A percentile compares a stretch with the other conserved stretches of the same genome.
These are phyloP conservation scores for Fragosphaeria purpurea DNA, from an alignment of 2,329 filamentous ascomycete genomes.

Conservation along the genomic window DNA sequence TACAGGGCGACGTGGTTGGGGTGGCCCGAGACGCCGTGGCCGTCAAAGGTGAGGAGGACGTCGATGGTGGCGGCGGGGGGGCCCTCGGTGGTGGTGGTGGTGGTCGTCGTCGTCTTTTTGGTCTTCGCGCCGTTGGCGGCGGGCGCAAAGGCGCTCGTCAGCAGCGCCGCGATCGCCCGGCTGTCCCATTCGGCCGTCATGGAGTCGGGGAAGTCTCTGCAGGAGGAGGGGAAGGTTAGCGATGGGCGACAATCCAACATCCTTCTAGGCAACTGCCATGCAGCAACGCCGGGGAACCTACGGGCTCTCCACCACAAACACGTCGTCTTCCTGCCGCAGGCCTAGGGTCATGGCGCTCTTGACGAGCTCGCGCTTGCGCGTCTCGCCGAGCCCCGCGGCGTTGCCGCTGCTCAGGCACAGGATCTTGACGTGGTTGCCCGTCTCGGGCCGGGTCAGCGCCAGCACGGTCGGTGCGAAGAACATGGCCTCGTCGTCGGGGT, in stretches of 20 bases:
- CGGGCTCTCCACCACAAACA: slow-evolving; percentile 75
- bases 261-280: no score
- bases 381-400: slow-evolving; percentile 77
- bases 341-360: slow-evolving; percentile 72
- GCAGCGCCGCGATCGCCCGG: slow-evolving; percentile 56
- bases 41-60: slow-evolving; percentile 82
- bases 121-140: slow-evolving; percentile 32
- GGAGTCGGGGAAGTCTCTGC: slow-evolving; percentile 70
- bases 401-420: slow-evolving; percentile 85
- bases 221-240: no score
- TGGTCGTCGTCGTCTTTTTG: slow-evolving; percentile 17
- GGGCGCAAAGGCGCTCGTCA: slow-evolving; percentile 65
- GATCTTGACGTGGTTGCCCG: slow-evolving; percentile 88
- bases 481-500: slow-evolving; percentile 99
- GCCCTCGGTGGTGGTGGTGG: slow-evolving; percentile 15
- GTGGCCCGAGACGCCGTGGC: slow-evolving; percentile 71
- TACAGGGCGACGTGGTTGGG: slow-evolving; percentile 90
- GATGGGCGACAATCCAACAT: no score
- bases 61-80: slow-evolving; percentile 53
- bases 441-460: slow-evolving; percentile 67
- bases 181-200: slow-evolving; percentile 75
- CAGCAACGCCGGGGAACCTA: slow-evolving; percentile 28
- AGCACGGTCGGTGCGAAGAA: slow-evolving; percentile 90
- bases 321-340: slow-evolving; percentile 62
- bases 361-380: slow-evolving; percentile 71